These are phyloP conservation scores for Tricholomella constricta DNA, from an alignment of 768 basidiomycete genomes.

Conservation along the genomic window DNA sequence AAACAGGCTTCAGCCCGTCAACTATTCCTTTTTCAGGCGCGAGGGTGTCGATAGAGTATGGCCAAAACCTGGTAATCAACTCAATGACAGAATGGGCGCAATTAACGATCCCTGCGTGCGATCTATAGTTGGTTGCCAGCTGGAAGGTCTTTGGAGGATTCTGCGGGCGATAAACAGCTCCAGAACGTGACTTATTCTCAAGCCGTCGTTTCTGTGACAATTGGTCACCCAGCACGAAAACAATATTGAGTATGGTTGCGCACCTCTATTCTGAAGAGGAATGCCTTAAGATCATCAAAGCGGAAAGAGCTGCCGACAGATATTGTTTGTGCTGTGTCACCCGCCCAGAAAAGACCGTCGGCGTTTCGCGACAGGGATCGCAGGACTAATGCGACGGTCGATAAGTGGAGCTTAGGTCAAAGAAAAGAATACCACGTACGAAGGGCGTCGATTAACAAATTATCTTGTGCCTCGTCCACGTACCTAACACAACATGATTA, in stretches of 20 bases:
- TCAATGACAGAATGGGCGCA: conserved; percentile 67
- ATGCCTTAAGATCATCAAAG: conserved; percentile 72
- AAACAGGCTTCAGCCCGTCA: conserved; percentile 57
- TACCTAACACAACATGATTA: conserved; percentile 42
- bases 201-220: conserved; percentile 8
- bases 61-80: conserved; percentile 64
- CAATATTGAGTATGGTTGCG: not conserved
- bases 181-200: conserved; percentile 8
- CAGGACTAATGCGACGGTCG: conserved; percentile 46
- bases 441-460: conserved; percentile 63
- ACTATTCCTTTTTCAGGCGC: conserved; percentile 56
- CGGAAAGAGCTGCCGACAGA: conserved; percentile 71
- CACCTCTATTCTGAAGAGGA: conserved; percentile 65
- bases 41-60: conserved; percentile 61
- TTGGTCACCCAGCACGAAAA: not conserved
- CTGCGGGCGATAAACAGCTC: not conserved
- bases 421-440: conserved; percentile 35
- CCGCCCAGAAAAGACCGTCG: conserved; percentile 75
- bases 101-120: conserved; percentile 73
- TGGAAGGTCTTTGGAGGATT: conserved; percentile 46
- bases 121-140: conserved; percentile 66
- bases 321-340: conserved; percentile 81
- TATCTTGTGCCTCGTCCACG: conserved; percentile 76
- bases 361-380: conserved; percentile 63
- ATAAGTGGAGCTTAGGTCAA: not conserved